Evolutionary conservation across 2,329 filamentous ascomycete species (phyloP), one percentile per base, ranked within the genome.

Genomic region (Arthrobotrys entomopaga): DNA sequence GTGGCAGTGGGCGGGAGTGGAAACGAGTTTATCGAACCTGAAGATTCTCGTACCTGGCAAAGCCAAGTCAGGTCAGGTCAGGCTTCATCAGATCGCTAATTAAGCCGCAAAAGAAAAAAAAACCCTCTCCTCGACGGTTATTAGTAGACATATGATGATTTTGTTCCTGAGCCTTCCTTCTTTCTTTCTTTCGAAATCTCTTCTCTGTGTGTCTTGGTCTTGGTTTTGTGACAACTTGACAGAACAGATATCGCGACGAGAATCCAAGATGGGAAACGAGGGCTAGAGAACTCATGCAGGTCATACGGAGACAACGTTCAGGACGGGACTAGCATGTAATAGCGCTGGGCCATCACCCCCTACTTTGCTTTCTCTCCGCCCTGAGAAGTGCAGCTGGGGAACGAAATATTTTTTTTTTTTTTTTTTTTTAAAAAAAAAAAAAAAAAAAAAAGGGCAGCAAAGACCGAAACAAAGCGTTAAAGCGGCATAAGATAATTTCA

Each of bases 271-370:
- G 60, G 67, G 67, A 72, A 48, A 65, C 60, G 29, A 48, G 15
- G 50, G 49, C 38, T 13, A 19, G 40, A 72, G 26, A 54, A 72
- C 57, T 72, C 67, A 65, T 72, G 67, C 67, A 65, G 60, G 59
- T 65, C 52, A 65, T 72, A 72, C 67, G 67, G 67, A 72, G 67
- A 65, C 59, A 72, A 72, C 67, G 48, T 24, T 72, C 60, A 48
- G 54, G 59, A 59, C 34, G 59, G 66, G 59, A 59, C 59, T 71
- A 59, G 43, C 16, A n/a, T n/a, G 42, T 13, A 19, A 46, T 29
- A 24, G 20, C 40, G 22, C 16, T 26, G 13, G 10, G 42, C 40
- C 38, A 20, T 40, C 58, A 19, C 50, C 48, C 34, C 19, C 13
- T 15, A n/a, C 42, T 46, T 46, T 46, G 22, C 58, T 43, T 43